phyloP scores from a whole-genome alignment of 176 grass and related monocot genomes.

The Oryza longistaminata region DNA sequence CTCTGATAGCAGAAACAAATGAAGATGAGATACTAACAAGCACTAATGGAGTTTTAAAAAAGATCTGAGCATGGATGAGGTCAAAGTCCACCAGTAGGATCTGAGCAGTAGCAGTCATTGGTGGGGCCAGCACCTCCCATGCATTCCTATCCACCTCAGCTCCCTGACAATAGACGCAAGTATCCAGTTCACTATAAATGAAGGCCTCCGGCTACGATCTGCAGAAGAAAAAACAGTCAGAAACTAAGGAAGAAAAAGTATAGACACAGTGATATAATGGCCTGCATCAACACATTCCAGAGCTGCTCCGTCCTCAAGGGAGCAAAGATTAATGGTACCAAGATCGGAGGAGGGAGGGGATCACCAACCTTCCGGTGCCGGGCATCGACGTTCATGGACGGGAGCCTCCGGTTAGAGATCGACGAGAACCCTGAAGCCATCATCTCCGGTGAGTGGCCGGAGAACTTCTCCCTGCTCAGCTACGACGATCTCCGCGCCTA shows the following conservation, averaged over 20 bases:
- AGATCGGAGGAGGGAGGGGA: neutral
- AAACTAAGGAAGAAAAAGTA: slow-evolving; percentile 25
- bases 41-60: neutral
- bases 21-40: neutral
- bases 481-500: slow-evolving; percentile 72
- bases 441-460: slow-evolving; percentile 84
- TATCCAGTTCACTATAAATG: slow-evolving; percentile 38
- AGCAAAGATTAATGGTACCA: slow-evolving; percentile 15
- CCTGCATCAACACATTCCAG: slow-evolving; percentile 58
- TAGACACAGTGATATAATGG: slow-evolving; percentile 38
- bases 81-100: slow-evolving; percentile 25
- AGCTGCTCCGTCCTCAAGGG: slow-evolving; percentile 34
- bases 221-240: slow-evolving; percentile 23
- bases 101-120: neutral
- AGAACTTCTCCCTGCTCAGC: slow-evolving; percentile 77
- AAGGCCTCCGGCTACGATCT: neutral
- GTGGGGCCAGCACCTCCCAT: slow-evolving; percentile 25
- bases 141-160: slow-evolving; percentile 38
- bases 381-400: slow-evolving; percentile 51
- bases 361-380: slow-evolving; percentile 38
- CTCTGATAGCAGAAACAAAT: neutral
- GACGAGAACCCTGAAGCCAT: slow-evolving; percentile 89
- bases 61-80: neutral
- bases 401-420: slow-evolving; percentile 57
- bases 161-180: neutral